Evolutionary conservation across 805 yeast species (phyloP).

Genomic region (Cyberlindnera americana): DNA sequence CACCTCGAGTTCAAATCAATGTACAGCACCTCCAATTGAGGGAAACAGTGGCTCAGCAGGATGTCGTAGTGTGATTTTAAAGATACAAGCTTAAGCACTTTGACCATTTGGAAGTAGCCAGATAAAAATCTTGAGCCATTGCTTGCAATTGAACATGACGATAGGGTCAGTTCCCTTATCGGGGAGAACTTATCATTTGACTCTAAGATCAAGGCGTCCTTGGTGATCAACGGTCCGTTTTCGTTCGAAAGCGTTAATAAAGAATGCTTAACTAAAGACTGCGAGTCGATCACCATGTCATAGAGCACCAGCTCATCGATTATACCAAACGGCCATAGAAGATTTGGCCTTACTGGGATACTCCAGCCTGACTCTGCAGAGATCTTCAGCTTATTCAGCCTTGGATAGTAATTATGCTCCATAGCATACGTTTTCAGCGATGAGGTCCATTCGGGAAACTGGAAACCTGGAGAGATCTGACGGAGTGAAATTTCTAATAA

Average conservation of each 20-base stretch:
- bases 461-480: constrained; percentile 50
- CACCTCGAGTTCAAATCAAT: constrained; percentile 49
- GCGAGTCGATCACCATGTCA: constrained; percentile 47
- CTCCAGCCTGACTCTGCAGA: constrained; percentile 49
- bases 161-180: constrained; percentile 29
- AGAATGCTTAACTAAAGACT: constrained; percentile 31
- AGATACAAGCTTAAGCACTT: constrained; percentile 34
- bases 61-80: constrained; percentile 44
- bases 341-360: constrained; percentile 46
- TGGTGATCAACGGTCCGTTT: constrained; percentile 22
- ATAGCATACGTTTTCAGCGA: constrained; percentile 25
- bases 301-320: constrained; percentile 41
- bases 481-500: constrained; percentile 37
- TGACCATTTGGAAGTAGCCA: constrained; percentile 40
- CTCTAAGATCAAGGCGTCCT: constrained; percentile 19
- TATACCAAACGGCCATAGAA: constrained; percentile 43
- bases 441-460: constrained; percentile 33
- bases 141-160: constrained; percentile 34
- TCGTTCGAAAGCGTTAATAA: constrained; percentile 25
- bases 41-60: constrained; percentile 45
- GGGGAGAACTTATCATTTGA: constrained; percentile 30
- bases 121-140: constrained; percentile 35
- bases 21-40: constrained; percentile 34
- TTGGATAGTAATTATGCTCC: constrained; percentile 25
- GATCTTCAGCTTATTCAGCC: constrained; percentile 34